Base-by-base conservation (phyloP, 108 stramenopile genomes). In the Skeletonema marinoi region DNA sequence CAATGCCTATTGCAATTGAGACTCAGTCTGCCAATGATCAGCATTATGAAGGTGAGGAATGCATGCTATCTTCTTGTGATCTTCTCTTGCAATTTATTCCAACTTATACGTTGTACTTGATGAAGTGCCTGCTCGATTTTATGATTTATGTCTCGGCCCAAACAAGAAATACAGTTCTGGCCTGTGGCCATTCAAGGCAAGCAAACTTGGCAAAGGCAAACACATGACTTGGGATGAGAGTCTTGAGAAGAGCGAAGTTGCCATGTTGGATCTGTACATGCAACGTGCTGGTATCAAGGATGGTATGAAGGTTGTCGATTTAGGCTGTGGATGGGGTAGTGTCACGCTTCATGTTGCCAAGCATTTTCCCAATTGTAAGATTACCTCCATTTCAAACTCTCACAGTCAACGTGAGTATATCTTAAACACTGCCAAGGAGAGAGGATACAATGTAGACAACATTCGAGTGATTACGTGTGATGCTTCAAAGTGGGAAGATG, bases 241-340 rank as follows among this genome's bases (percentile, higher is more conserved):
- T 32, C 33, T 78, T 21, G 86, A 86, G 61, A 89, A 93, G 75
- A 80, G 86, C 9, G 98, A 99, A 76, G 82, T 93, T 21, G 86
- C 75, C 72, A 96, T 97, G 93, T 76, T 99, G 29, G 87, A 93
- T 54, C 69, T 92, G 46, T 97, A 97, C 80, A 88, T 90, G 66
- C 70, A 90, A 60, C 91, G 96, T 36, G 97, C 97, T 2, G 74
- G 84, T 67, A 76, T 99, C 64, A 66, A 82, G 35, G 96, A 97
- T 81, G 95, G 96, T 14, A 93, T 97, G 89, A 89, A 81, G 8
- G 88, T 95, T 71, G 84, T 94, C 3, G 89, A 92, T 63, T 65
- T 92, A 65, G 91, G 91, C 21, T 96, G 96, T 70, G 97, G 97
- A 39, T 99, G 98, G 98, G 98, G 98, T n/a, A 88, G 86, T n/a